Conservation (phyloP, 139 green algal species). For the Micromonas pusilla region DNA sequence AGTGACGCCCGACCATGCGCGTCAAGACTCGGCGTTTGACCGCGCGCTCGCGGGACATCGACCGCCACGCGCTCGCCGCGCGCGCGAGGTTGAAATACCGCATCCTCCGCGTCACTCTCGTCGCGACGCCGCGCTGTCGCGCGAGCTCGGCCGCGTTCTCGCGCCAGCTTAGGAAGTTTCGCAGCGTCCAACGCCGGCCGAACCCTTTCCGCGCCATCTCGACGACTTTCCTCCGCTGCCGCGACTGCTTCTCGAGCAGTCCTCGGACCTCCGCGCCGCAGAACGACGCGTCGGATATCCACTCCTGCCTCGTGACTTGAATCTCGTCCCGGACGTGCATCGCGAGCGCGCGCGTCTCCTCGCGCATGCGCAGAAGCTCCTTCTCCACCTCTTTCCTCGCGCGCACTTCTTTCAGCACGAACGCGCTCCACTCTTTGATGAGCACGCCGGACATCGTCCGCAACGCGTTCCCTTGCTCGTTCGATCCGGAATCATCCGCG, state of each 20-base stretch:
- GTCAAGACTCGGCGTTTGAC: no score
- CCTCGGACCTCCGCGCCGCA: neutral
- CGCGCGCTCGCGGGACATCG: no score
- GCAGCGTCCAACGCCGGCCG: neutral
- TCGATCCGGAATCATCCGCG: no score
- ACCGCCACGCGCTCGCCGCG: no score
- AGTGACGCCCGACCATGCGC: no score
- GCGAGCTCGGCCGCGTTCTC: neutral
- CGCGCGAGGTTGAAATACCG: neutral
- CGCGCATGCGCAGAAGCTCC: neutral
- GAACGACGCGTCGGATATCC: neutral
- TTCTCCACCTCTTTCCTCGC: slow-evolving; percentile 14
- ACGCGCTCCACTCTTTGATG: slow-evolving; percentile 33
- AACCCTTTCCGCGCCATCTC: neutral
- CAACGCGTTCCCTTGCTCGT: slow-evolving; percentile 3
- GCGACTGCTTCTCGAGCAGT: neutral
- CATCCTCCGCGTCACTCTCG: neutral
- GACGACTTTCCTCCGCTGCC: neutral
- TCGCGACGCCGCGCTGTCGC: neutral
- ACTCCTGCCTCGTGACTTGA: neutral
- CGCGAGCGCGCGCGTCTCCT: neutral
- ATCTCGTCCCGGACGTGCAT: neutral
- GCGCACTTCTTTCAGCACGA: slow-evolving; percentile 33
- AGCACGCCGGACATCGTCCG: slow-evolving; percentile 25
- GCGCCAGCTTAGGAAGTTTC: neutral